Evolutionary conservation across 345 rosid genomes (phyloP), one percentile per base, ranked within the genome.

Genomic region (Eucalyptus caleyi): DNA sequence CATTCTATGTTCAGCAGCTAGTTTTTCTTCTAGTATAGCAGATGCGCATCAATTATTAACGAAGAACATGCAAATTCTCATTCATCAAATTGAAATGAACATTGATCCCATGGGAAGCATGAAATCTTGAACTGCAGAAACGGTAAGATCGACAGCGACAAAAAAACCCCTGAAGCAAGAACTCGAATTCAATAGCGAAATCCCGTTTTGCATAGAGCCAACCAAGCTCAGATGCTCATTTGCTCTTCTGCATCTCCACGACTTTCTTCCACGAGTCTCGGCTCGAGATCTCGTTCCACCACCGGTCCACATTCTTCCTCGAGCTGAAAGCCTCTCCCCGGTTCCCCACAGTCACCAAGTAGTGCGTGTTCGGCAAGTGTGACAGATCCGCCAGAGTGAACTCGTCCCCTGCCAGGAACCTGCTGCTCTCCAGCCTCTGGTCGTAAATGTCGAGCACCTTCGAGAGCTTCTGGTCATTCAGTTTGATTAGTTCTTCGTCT

Each of bases 201-300:
- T 77, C 83, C 83, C 27, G 26, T 40, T 19, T 77, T 77, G 47
- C 83, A 37, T 21, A 19, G 8, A 77, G 45, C 3, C 83, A 77
- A 77, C 83, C 83, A 19, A 21, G 24, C 83, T 2, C 83, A 77
- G 83, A 77, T 19, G 42, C 14, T 87, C 88, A 54, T 54, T 67
- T 72, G 42, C 53, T 83, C 86, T 93, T 92, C 93, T 91, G 94
- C 96, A 95, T 92, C 69, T 93, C 92, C 86, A 92, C 94, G 14
- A 95, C 96, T 86, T 93, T 93, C 93, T 94, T 96, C 98, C 98
- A 96, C 6, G 97, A 93, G n/a, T 93, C 95, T 87, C 96, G 90
- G 90, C 89, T 90, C 6, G 96, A 94, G 86, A 95, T 94, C 91
- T 96, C 98, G 80, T 53, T 91, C 98, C 96, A 96, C 98, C 98